These are phyloP conservation scores for Alternaria infectoria DNA, from an alignment of 2,329 filamentous ascomycete genomes.

Conservation along the genomic window DNA sequence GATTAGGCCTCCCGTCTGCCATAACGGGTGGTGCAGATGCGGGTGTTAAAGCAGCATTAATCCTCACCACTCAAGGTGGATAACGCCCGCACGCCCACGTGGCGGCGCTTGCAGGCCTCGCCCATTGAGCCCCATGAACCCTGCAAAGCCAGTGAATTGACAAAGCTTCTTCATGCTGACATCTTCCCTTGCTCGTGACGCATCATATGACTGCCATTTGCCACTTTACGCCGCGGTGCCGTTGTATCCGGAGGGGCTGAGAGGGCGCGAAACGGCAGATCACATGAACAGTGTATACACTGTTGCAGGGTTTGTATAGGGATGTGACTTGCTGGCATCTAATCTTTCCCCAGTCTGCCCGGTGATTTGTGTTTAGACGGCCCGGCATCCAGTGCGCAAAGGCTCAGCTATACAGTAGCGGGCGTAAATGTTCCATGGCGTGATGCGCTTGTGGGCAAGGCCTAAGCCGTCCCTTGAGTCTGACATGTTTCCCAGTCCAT, in stretches of 20 bases:
- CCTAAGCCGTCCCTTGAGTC: background rate
- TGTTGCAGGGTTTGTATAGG: background rate
- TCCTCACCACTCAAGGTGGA: no score
- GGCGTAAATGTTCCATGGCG: no score
- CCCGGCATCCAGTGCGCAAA: background rate
- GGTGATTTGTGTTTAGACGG: background rate
- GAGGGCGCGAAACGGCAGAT: background rate
- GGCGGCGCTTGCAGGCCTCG: background rate
- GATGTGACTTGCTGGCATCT: no score
- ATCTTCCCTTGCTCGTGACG: background rate
- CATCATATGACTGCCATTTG: background rate
- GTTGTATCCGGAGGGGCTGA: background rate
- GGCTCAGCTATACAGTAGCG: no score
- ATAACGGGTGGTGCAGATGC: no score
- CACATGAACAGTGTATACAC: background rate
- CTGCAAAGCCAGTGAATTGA: background rate
- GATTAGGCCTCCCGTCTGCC: background rate
- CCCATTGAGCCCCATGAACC: background rate
- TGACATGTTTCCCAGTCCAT: rapidly evolving
- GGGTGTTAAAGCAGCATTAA: background rate
- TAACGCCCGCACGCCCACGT: no score
- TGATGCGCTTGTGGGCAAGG: no score
- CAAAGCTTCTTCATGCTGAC: background rate
- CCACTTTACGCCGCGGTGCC: background rate
- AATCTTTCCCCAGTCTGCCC: background rate